These are phyloP conservation scores for Drosera spatulata DNA, from an alignment of 179 eudicot genomes.

Conservation along the genomic window DNA sequence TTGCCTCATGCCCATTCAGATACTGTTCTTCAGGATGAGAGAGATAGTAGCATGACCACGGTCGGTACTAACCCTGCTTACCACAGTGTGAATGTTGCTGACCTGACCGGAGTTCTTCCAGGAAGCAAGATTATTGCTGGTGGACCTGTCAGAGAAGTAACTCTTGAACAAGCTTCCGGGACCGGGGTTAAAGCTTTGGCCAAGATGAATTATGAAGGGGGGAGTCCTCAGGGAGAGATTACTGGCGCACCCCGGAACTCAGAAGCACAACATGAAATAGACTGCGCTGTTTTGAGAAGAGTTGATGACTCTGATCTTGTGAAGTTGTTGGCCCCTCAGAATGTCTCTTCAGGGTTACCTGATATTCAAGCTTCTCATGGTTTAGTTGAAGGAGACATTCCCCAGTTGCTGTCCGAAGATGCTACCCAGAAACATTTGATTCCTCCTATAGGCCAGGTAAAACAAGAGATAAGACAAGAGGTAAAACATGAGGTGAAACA, in stretches of 20 bases:
- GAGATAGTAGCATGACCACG: conserved; percentile 26
- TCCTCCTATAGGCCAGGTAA: conserved; percentile 28
- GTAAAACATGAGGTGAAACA: too few species aligned
- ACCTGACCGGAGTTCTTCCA: conserved; percentile 28
- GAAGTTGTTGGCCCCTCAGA: conserved; percentile 23
- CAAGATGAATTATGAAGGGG: too few species aligned
- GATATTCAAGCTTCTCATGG: conserved; percentile 30
- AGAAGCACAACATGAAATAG: conserved; percentile 16
- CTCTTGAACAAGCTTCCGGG: conserved; percentile 11
- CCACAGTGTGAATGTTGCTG: conserved; percentile 52
- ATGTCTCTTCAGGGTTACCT: conserved; percentile 20
- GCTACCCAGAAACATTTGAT: conserved; percentile 20
- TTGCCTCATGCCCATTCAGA: conserved; percentile 95
- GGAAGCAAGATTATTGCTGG: conserved; percentile 15
- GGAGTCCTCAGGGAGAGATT: conserved; percentile 27
- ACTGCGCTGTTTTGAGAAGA: conserved; percentile 9
- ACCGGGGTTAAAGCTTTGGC: not conserved
- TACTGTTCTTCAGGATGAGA: conserved; percentile 50
- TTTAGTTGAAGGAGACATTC: conserved; percentile 14
- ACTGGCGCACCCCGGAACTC: conserved; percentile 22
- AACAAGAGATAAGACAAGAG: conserved; percentile 16
- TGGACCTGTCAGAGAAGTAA: conserved; percentile 16
- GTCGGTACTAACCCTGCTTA: conserved; percentile 33
- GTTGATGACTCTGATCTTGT: conserved; percentile 11
- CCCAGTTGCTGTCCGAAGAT: conserved; percentile 30